Evolutionary conservation across 2,329 filamentous ascomycete species (phyloP).

Genomic region (Calonectria leucothoes): DNA sequence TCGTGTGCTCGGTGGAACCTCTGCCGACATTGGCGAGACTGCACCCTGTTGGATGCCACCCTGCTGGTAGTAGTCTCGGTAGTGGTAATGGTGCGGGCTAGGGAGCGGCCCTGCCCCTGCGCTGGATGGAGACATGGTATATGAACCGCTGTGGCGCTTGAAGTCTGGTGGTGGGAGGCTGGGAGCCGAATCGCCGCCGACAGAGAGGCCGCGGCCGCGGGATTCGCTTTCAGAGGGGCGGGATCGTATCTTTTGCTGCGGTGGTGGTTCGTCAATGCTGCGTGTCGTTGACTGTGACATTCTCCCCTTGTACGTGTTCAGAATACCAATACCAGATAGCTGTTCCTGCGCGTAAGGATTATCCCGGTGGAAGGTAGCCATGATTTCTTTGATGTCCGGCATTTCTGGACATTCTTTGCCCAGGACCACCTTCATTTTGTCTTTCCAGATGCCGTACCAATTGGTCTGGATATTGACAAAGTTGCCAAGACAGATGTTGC

Average conservation of each 20-base stretch:
- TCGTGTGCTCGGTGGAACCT: conserved; percentile 61
- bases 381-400: conserved; percentile 78
- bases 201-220: conserved; percentile 69
- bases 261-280: conserved; percentile 61
- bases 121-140: conserved; percentile 68
- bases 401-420: conserved; percentile 72
- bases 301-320: conserved; percentile 75
- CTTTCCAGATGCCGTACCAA: conserved; percentile 87
- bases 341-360: conserved; percentile 81
- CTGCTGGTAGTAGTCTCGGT: conserved; percentile 56
- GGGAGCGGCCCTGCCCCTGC: conserved; percentile 48
- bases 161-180: conserved; percentile 75
- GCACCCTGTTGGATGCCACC: conserved; percentile 60
- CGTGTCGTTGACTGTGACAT: conserved; percentile 69
- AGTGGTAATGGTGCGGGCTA: conserved; percentile 67
- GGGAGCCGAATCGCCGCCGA: conserved; percentile 73
- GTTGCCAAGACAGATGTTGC: conserved; percentile 84
- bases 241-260: conserved; percentile 59
- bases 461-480: conserved; percentile 86
- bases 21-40: conserved; percentile 66
- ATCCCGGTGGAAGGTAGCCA: conserved; percentile 82
- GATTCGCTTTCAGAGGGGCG: conserved; percentile 61
- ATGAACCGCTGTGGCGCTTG: conserved; percentile 74
- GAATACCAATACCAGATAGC: conserved; percentile 77
- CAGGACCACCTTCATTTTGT: conserved; percentile 82